These are phyloP conservation scores for Gossypium thurberi DNA, from an alignment of 345 rosid genomes.

Conservation along the genomic window DNA sequence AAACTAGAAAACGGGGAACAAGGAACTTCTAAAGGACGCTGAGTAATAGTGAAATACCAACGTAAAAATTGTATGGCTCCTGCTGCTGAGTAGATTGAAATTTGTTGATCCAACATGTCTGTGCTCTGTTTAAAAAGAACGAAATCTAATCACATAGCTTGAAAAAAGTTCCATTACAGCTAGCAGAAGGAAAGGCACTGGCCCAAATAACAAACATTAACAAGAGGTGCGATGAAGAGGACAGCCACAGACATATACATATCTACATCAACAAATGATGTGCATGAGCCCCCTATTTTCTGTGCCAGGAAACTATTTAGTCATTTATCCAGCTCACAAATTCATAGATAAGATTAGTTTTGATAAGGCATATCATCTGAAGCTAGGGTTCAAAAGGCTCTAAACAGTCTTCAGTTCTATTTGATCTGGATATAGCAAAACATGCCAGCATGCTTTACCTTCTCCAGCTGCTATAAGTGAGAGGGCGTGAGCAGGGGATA, in stretches of 20 bases:
- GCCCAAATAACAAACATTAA: not conserved
- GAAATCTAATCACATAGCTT: slow-evolving; percentile 12
- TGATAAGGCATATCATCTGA: not conserved
- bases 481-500: slow-evolving; percentile 98
- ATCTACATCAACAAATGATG: not conserved
- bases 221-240: not conserved
- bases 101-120: slow-evolving; percentile 98
- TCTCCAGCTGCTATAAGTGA: slow-evolving; percentile 99
- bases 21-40: not conserved
- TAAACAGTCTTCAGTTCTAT: not conserved
- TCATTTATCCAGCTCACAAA: not conserved
- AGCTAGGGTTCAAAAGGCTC: not conserved
- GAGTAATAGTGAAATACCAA: slow-evolving; percentile 45
- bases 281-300: too few species aligned
- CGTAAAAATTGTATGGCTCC: slow-evolving; percentile 98
- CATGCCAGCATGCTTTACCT: slow-evolving; percentile 43
- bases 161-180: not conserved
- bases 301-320: not conserved
- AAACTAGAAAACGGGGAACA: not conserved
- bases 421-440: slow-evolving; percentile 5
- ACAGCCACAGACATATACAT: not conserved
- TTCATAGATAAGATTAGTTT: not conserved
- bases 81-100: slow-evolving; percentile 94
- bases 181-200: not conserved
- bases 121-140: slow-evolving; percentile 61